Percentiles rank a stretch among this genome's conserved stretches.
Evolutionary conservation across 768 basidiomycete genomes (phyloP).

Genomic region (Pleurotus citrinopileatus): DNA sequence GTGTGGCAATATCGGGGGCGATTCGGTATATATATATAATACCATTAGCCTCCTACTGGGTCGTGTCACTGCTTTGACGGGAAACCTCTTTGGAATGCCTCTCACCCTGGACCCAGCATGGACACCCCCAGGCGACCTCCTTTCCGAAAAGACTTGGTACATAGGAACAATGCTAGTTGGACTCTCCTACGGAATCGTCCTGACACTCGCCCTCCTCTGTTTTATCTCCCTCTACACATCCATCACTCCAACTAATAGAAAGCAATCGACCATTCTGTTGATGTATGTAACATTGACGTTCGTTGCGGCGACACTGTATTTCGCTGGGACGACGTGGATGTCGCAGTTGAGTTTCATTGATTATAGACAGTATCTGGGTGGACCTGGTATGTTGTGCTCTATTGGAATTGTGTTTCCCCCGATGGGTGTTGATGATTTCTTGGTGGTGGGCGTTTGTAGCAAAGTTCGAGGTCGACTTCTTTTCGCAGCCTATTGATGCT

Average conservation of each 20-base stretch:
- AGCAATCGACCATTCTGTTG: background rate
- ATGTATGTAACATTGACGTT: constrained; percentile 13
- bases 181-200: constrained; percentile 12
- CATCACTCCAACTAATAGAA: background rate
- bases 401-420: too few relatives aligned
- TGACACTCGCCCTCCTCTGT: constrained; percentile 10
- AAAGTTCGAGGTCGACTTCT: constrained; percentile 2
- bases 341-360: constrained; percentile 29
- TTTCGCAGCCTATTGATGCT: constrained; percentile 10
- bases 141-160: constrained; percentile 17
- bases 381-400: constrained; percentile 21
- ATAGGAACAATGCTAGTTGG: constrained; percentile 14
- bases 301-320: constrained; percentile 16
- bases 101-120: background rate
- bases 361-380: constrained; percentile 26
- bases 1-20: too few relatives aligned
- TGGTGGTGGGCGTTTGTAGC: too few relatives aligned
- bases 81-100: too few relatives aligned
- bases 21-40: too few relatives aligned
- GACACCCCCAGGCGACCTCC: background rate
- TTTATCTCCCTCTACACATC: constrained; percentile 7
- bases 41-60: too few relatives aligned
- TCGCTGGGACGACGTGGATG: constrained; percentile 15
- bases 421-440: too few relatives aligned
- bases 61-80: too few relatives aligned